phyloP scores from a whole-genome alignment of 2,329 filamentous ascomycete species.

The Colletotrichum chrysophilum region DNA sequence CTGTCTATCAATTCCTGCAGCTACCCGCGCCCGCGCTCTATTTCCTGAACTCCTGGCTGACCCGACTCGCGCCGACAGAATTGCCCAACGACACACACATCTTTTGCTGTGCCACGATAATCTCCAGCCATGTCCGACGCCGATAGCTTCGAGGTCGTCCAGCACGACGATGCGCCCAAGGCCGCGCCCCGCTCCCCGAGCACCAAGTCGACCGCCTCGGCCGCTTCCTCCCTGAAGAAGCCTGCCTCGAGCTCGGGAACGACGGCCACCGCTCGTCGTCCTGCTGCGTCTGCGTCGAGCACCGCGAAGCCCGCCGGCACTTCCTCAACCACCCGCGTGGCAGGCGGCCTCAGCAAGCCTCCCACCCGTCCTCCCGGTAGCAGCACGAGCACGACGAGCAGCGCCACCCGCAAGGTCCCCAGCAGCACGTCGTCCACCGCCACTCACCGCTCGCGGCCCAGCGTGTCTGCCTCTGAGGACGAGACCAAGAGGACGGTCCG shows the following conservation, averaged over 20 bases:
- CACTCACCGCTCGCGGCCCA: constrained; percentile 51
- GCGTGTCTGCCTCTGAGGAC: constrained; percentile 55
- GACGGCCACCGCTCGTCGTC: constrained; percentile 35
- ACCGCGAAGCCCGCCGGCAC: constrained; percentile 32
- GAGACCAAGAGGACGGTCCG: constrained; percentile 51
- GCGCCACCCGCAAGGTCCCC: constrained; percentile 32
- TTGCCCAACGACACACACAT: not conserved
- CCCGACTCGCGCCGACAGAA: constrained; percentile 2
- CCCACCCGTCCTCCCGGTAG: constrained; percentile 51
- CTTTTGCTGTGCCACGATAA: not conserved
- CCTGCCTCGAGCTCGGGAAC: constrained; percentile 28
- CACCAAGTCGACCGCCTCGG: constrained; percentile 31
- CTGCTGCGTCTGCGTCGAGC: constrained; percentile 36
- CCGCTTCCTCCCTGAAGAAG: constrained; percentile 40
- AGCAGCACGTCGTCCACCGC: constrained; percentile 40
- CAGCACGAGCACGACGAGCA: constrained; percentile 35
- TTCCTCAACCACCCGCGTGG: constrained; percentile 37
- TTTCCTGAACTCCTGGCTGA: not conserved
- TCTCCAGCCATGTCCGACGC: constrained; percentile 49
- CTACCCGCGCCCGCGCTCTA: not conserved
- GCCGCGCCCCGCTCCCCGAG: constrained; percentile 36
- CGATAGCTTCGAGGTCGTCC: constrained; percentile 50
- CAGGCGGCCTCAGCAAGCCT: constrained; percentile 50
- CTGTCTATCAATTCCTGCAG: constrained; percentile 6
- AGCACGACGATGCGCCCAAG: constrained; percentile 45